phyloP scores from a whole-genome alignment of 2,329 filamentous ascomycete genomes.

The Trematosphaeria pertusa region DNA sequence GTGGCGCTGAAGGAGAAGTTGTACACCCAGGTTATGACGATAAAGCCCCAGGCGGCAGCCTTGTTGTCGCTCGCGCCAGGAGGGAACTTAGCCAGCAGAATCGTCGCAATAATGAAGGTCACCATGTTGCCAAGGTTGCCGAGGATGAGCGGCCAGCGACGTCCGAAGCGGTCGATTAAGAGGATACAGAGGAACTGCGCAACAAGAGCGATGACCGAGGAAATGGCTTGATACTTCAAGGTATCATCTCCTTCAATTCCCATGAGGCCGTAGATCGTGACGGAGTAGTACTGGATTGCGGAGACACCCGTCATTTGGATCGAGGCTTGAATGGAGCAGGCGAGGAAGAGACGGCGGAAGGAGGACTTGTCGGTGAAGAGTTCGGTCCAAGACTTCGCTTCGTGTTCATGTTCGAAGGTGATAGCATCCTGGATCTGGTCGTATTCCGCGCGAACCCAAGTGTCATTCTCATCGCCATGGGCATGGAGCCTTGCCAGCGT shows the following conservation, averaged over 20 bases:
- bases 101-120: conserved; percentile 73
- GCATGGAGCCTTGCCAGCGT: conserved; percentile 75
- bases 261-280: conserved; percentile 71
- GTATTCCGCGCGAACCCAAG: conserved; percentile 76
- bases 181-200: conserved; percentile 73
- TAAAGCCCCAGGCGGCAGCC: conserved; percentile 74
- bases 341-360: conserved; percentile 75
- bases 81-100: conserved; percentile 66
- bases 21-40: conserved; percentile 78
- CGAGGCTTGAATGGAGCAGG: conserved; percentile 71
- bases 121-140: conserved; percentile 76
- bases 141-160: conserved; percentile 73
- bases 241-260: conserved; percentile 71
- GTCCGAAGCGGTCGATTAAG: conserved; percentile 72
- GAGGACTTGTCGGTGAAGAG: conserved; percentile 70
- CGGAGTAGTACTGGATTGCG: conserved; percentile 75
- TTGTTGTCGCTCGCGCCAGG: conserved; percentile 60
- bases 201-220: conserved; percentile 72
- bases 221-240: conserved; percentile 78
- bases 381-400: conserved; percentile 73
- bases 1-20: conserved; percentile 78
- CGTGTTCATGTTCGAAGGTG: conserved; percentile 69
- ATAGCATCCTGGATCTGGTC: conserved; percentile 73
- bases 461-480: conserved; percentile 68
- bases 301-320: conserved; percentile 75